A percentile compares a stretch with the other conserved stretches of the same genome.
phyloP scores from a whole-genome alignment of 2,329 filamentous ascomycete species.

The Curvularia spicifera region DNA sequence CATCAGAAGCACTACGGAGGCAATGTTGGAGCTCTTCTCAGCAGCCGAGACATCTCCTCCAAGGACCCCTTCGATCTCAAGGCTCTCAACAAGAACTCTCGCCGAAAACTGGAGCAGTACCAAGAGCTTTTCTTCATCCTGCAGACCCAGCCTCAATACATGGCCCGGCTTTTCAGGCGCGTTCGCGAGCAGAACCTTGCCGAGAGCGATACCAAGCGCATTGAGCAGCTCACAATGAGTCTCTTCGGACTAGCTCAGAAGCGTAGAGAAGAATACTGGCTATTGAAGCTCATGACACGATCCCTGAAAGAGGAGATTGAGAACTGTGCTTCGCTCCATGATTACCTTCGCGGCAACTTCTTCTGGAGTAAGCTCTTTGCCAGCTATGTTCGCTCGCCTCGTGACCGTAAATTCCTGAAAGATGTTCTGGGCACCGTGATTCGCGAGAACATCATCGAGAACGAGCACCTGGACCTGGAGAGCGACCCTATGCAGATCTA shows the following conservation, averaged over 20 bases:
- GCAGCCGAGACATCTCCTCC: constrained; percentile 86
- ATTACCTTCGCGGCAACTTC: constrained; percentile 86
- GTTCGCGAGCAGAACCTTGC: constrained; percentile 82
- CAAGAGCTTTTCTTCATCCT: constrained; percentile 97
- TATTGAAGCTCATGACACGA: constrained; percentile 83
- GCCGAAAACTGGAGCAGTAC: constrained; percentile 94
- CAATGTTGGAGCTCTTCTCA: constrained; percentile 81
- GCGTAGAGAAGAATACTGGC: constrained; percentile 93
- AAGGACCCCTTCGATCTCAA: constrained; percentile 95
- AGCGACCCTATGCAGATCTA: constrained; percentile 99
- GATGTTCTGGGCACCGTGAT: constrained; percentile 85
- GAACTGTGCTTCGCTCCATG: constrained; percentile 72
- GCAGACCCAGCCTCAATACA: constrained; percentile 94
- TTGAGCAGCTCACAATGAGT: constrained; percentile 94
- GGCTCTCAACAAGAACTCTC: constrained; percentile 93
- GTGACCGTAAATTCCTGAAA: constrained; percentile 89
- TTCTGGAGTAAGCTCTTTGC: constrained; percentile 89
- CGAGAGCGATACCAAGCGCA: constrained; percentile 90
- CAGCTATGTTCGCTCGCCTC: constrained; percentile 88
- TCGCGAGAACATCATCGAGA: constrained; percentile 90
- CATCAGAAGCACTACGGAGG: constrained; percentile 97
- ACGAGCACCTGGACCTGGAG: constrained; percentile 87
- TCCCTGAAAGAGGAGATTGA: constrained; percentile 89
- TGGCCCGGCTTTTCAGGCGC: constrained; percentile 84
- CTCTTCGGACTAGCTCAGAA: constrained; percentile 98